These are phyloP conservation scores for Hibiscus syriacus DNA, from an alignment of 345 rosid species.

Conservation along the genomic window DNA sequence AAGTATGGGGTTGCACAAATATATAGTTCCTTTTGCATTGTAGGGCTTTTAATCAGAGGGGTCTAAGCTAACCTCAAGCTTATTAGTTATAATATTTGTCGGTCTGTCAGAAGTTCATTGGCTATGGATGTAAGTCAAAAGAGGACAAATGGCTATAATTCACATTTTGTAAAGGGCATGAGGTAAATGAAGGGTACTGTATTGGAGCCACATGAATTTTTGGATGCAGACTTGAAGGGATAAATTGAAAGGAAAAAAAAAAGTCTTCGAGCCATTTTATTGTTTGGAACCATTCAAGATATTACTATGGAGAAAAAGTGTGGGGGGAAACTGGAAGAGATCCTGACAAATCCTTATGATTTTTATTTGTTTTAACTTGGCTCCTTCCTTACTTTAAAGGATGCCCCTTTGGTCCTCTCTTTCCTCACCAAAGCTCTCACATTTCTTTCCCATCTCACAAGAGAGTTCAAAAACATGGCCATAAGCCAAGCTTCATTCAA, in stretches of 20 bases:
- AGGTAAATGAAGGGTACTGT: background rate
- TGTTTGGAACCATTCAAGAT: slow-evolving; percentile 31
- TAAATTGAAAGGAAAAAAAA: slow-evolving; percentile 7
- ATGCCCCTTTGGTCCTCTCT: slow-evolving; percentile 24
- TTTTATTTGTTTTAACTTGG: slow-evolving; percentile 19
- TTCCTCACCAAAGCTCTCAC: slow-evolving; percentile 17
- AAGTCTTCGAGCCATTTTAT: slow-evolving; percentile 22
- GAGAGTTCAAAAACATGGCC: slow-evolving; percentile 23
- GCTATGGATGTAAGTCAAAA: background rate
- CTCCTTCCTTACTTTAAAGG: slow-evolving; percentile 35
- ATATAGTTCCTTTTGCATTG: background rate
- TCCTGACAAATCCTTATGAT: slow-evolving; percentile 16
- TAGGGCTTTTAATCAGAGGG: background rate
- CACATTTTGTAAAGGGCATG: background rate
- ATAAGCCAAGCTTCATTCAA: slow-evolving; percentile 19
- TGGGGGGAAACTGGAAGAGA: background rate
- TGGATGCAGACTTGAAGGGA: background rate
- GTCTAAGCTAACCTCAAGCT: background rate
- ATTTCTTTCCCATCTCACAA: too few relatives aligned
- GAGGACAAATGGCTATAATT: background rate
- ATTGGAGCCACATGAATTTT: slow-evolving; percentile 5
- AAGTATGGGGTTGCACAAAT: too few relatives aligned
- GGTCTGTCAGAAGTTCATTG: background rate
- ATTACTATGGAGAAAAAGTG: background rate
- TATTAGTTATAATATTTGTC: background rate